Percentiles rank a stretch among this genome's conserved stretches.
Conservation (phyloP, 1,284 basidiomycete species). For the Leucoagaricus sp. region DNA sequence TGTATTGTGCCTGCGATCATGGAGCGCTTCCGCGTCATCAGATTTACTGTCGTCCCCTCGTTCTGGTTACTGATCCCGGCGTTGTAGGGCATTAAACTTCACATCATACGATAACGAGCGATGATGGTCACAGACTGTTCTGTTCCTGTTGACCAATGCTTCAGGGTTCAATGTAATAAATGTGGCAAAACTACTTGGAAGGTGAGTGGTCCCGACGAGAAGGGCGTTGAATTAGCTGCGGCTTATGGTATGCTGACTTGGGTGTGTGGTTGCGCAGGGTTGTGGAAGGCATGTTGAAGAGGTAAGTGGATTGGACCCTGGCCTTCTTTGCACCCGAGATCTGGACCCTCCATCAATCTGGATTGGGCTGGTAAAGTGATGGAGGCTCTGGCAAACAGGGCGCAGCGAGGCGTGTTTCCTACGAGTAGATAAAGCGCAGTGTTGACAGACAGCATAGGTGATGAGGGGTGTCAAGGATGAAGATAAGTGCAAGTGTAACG, state of each 20-base stretch:
- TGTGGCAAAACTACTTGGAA: conserved; percentile 78
- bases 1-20: conserved; percentile 3
- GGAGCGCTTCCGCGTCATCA: not conserved
- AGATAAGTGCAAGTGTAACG: conserved; percentile 61
- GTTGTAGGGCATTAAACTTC: conserved; percentile 1
- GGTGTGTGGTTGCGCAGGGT: conserved; percentile 47
- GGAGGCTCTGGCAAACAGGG: not conserved
- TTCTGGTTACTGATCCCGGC: conserved; percentile 10
- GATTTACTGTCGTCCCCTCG: not conserved
- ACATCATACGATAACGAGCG: not conserved
- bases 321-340: not conserved
- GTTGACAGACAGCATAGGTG: conserved; percentile 42
- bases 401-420: not conserved
- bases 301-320: not conserved
- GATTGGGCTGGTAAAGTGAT: not conserved
- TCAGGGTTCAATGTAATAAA: conserved; percentile 54
- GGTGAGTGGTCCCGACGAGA: too few relatives aligned
- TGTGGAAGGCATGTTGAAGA: conserved; percentile 61
- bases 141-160: conserved; percentile 56
- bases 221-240: conserved; percentile 14
- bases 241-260: conserved; percentile 14
- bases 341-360: not conserved
- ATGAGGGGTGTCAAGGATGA: conserved; percentile 70
- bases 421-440: conserved; percentile 4
- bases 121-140: conserved; percentile 21